phyloP scores from a whole-genome alignment of 2,329 filamentous ascomycete species.

The Teratosphaeriaceae sp. region DNA sequence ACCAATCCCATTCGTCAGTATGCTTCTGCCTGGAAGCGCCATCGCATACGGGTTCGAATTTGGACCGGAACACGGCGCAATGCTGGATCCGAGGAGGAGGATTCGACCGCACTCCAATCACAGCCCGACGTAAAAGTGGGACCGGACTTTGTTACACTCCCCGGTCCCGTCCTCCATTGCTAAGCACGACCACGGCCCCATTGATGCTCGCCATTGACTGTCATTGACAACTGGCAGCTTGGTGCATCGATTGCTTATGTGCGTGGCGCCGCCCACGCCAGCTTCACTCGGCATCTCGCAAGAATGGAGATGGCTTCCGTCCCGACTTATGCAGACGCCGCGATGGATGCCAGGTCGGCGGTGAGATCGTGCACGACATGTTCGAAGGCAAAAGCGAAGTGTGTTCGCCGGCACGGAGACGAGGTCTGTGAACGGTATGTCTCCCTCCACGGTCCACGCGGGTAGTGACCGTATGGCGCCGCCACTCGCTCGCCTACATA shows the following conservation, averaged over 20 bases:
- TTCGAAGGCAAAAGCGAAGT: conserved; percentile 29
- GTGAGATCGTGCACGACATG: conserved; percentile 24
- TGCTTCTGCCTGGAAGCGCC: background rate
- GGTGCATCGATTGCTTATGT: background rate
- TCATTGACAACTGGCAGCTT: background rate
- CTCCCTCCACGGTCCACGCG: background rate
- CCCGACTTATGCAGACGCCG: background rate
- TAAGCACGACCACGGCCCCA: background rate
- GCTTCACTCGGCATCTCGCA: background rate
- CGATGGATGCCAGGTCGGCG: conserved; percentile 6
- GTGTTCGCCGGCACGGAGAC: conserved; percentile 19
- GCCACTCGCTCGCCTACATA: background rate
- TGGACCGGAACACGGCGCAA: background rate
- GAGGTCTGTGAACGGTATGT: conserved; percentile 23
- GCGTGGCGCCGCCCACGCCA: background rate
- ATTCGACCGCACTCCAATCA: background rate
- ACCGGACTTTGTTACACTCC: background rate
- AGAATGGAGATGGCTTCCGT: conserved; percentile 1
- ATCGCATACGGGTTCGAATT: background rate
- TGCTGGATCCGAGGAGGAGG: background rate
- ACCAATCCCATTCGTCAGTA: background rate
- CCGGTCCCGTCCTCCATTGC: background rate
- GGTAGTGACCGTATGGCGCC: background rate
- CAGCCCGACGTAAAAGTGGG: background rate
- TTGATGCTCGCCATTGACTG: background rate